These are phyloP conservation scores for Flaveria floridana DNA, from an alignment of 140 eudicot species.

Conservation along the genomic window DNA sequence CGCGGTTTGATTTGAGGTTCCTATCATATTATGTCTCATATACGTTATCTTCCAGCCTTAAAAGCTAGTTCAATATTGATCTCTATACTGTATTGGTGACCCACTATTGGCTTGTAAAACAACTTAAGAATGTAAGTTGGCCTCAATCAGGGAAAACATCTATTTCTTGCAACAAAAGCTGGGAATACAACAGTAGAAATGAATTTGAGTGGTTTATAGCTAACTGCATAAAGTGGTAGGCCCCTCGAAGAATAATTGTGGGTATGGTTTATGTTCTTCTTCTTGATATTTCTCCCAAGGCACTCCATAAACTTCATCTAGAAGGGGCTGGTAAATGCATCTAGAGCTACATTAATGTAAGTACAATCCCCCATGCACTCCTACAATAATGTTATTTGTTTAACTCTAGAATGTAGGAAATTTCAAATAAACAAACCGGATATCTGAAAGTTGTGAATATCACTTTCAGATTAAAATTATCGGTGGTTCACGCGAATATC, in stretches of 20 bases:
- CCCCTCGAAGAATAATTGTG: constrained; percentile 21
- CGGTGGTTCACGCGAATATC: no score
- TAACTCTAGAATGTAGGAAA: no score
- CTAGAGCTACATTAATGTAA: background rate
- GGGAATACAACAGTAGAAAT: constrained; percentile 24
- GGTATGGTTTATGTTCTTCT: background rate
- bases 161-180: constrained; percentile 15
- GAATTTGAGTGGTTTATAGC: constrained; percentile 27
- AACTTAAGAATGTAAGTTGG: constrained; percentile 14
- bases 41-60: constrained; percentile 27
- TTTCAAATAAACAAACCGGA: no score
- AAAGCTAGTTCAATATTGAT: background rate
- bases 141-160: constrained; percentile 33
- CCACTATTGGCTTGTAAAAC: background rate
- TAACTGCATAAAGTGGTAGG: constrained; percentile 22
- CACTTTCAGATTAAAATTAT: no score
- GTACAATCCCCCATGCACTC: no score
- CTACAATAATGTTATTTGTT: no score
- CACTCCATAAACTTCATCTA: constrained; percentile 4
- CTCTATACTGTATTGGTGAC: constrained; percentile 1
- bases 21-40: background rate
- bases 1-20: background rate
- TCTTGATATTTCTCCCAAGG: constrained; percentile 14
- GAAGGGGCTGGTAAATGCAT: constrained; percentile 13
- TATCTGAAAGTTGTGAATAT: no score